Evolutionary conservation across 2,329 filamentous ascomycete genomes (phyloP).

Genomic region (Apiospora marii): DNA sequence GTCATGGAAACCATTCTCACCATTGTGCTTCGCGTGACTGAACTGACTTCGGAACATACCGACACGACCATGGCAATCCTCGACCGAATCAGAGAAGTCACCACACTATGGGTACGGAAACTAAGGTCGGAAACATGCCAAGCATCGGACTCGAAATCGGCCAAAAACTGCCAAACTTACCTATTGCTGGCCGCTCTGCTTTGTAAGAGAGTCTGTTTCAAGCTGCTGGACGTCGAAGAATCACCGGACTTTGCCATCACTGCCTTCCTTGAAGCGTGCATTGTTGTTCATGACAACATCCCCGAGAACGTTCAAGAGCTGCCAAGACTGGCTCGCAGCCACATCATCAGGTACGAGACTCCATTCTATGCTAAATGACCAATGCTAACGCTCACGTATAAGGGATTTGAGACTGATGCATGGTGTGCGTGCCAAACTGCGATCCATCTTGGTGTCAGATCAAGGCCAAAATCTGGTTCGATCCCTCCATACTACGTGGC

Average conservation of each 20-base stretch:
- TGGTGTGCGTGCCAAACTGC: constrained; percentile 45
- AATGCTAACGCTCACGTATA: too few relatives aligned
- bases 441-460: constrained; percentile 40
- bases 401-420: constrained; percentile 55
- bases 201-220: constrained; percentile 52
- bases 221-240: constrained; percentile 25
- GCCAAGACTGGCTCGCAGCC: constrained; percentile 41
- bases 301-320: constrained; percentile 46
- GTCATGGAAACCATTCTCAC: constrained; percentile 66
- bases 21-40: constrained; percentile 52
- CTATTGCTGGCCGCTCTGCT: constrained; percentile 63
- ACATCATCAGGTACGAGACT: constrained; percentile 42
- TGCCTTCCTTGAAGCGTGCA: constrained; percentile 38
- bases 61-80: constrained; percentile 46
- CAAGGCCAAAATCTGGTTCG: constrained; percentile 33
- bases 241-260: constrained; percentile 24
- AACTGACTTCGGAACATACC: constrained; percentile 28
- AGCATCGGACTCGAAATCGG: constrained; percentile 45
- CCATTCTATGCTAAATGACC: too few relatives aligned
- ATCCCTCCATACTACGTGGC: constrained; percentile 53
- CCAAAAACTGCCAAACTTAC: constrained; percentile 51
- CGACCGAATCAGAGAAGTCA: constrained; percentile 49
- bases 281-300: constrained; percentile 55
- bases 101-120: constrained; percentile 56
- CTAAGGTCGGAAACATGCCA: constrained; percentile 55